Percentiles rank a stretch among this genome's conserved stretches.
These are phyloP conservation scores for Penicillium alfredii DNA, from an alignment of 495 filamentous ascomycete genomes.

Conservation along the genomic window DNA sequence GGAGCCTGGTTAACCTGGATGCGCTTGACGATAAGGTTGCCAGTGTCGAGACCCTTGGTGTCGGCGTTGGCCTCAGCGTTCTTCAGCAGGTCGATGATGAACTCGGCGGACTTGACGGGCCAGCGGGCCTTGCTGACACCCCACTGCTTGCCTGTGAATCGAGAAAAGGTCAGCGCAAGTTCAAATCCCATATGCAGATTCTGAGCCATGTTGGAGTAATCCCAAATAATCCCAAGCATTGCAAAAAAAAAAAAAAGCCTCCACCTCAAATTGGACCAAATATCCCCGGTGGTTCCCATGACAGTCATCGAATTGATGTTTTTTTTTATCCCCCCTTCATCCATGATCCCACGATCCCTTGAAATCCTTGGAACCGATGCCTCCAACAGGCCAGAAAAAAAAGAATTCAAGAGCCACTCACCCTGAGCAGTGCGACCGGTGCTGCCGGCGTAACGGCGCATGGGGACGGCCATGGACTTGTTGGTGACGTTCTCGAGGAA, in stretches of 20 bases:
- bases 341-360: neutral
- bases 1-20: conserved; percentile 99
- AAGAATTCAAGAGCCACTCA: conserved; percentile 48
- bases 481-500: conserved; percentile 96
- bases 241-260: no score
- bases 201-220: no score
- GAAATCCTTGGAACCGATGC: conserved; percentile 18
- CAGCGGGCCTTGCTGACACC: conserved; percentile 96
- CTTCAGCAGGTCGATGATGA: conserved; percentile 93
- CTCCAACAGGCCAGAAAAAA: conserved; percentile 8
- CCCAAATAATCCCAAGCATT: no score
- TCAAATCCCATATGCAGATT: no score
- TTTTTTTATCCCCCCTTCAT: neutral
- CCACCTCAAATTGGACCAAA: no score
- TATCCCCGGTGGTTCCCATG: no score
- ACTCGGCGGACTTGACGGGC: conserved; percentile 98
- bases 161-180: no score
- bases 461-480: conserved; percentile 93
- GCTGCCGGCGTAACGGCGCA: conserved; percentile 91
- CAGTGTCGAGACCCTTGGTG: conserved; percentile 96
- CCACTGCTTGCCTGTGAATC: conserved; percentile 88
- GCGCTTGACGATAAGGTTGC: conserved; percentile 95
- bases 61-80: conserved; percentile 99
- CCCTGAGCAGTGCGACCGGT: conserved; percentile 93
- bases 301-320: conserved; percentile 6